Base-by-base conservation (phyloP, 1,284 basidiomycete species). In the Papiliotrema laurentii region DNA sequence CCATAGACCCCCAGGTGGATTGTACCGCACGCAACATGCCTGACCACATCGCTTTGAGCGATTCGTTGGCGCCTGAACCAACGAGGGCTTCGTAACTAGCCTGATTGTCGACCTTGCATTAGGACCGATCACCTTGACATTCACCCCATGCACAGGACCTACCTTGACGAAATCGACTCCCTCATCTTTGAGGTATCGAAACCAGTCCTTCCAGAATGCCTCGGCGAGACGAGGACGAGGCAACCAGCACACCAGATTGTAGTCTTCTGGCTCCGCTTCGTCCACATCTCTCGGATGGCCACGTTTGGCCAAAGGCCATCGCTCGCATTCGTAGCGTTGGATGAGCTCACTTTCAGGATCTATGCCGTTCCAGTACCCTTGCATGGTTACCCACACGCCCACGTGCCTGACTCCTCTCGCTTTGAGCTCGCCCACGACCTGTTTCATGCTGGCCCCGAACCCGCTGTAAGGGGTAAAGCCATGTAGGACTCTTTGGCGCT, bases 81-180 rank as follows among this genome's bases (percentile, higher is more conserved):
- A 50, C 37, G 9, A 58, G 47, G 13, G 43, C 40, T 4, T 58
- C 50, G 22, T 51, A 47, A 5, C 38, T 18, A 2, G 60, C 64
- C 47, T 66, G 62, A 47, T 66, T 64, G 49, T 66, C 64, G 30
- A 60, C 54, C 59, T 61, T 21, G 9, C 5, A 22, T 39, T 22
- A 39, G 38, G 19, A 9, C 19, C 21, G 22, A 5, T 9, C 9
- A 33, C 21, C 11, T 25, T 22, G 38, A 39, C 34, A 7, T 11
- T 9, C 9, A 25, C 16, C 19, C 5, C 9, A 39, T 13, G 21
- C 6, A 16, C 5, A 19, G n/a, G 14, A 39, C 55, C 26, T 16
- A 66, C 60, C 49, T 69, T 69, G 50, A 67, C 47, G 41, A 66
- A 69, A n/a, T 50, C 50, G 27, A 66, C 51, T 2, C 67, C 67